Conservation (phyloP, 75 land plant genomes). For the Azolla pinnata region DNA sequence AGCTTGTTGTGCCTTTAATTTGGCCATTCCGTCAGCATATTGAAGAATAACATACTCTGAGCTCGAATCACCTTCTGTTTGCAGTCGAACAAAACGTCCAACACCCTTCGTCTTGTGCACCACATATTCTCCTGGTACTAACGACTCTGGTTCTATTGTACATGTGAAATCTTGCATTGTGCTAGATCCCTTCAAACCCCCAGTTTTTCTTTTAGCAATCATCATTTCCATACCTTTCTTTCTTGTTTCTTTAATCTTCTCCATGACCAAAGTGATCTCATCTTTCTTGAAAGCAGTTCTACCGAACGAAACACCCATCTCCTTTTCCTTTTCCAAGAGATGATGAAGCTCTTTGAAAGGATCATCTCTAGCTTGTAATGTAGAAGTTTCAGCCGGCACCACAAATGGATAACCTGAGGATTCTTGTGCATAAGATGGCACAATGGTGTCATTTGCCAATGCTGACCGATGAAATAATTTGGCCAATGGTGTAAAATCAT, state of each 20-base stretch:
- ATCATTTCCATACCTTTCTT: constrained; percentile 1
- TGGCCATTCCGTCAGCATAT: constrained; percentile 95
- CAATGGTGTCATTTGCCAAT: no score
- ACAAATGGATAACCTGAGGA: no score
- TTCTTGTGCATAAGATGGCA: no score
- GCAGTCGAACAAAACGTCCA: constrained; percentile 69
- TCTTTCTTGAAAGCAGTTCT: background rate
- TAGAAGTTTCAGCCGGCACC: no score
- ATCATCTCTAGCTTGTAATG: no score
- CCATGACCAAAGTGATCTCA: background rate
- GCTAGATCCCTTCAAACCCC: background rate
- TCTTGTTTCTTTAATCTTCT: constrained; percentile 1
- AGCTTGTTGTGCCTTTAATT: constrained; percentile 80
- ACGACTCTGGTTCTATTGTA: constrained; percentile 70
- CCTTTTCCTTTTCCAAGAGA: constrained; percentile 7
- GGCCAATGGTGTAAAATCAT: no score
- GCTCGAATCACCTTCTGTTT: constrained; percentile 35
- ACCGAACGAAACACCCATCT: background rate
- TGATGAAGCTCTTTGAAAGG: constrained; percentile 3
- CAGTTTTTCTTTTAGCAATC: background rate
- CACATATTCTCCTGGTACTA: constrained; percentile 76
- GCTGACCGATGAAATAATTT: no score
- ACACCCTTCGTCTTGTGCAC: constrained; percentile 94
- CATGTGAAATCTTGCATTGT: constrained; percentile 24
- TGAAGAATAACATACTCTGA: constrained; percentile 71